Percentiles rank a stretch among this genome's conserved stretches.
Conservation (phyloP, 2,329 filamentous ascomycete species). For the Amylocarpus encephaloides region DNA sequence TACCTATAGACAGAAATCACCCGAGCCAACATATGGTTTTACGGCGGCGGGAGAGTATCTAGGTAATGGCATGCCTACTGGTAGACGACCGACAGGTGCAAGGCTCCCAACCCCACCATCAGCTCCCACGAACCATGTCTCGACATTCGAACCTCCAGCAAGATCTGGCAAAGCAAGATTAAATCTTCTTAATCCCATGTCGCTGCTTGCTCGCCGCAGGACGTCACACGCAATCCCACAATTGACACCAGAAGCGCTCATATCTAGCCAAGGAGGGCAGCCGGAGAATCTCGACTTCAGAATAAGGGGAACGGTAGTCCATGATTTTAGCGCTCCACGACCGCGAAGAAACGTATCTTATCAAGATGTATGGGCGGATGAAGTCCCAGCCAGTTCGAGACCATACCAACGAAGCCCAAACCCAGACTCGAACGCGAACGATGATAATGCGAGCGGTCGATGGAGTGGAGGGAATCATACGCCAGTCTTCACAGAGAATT, state of each 20-base stretch:
- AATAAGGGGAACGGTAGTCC: constrained; percentile 57
- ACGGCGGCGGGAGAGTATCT: constrained; percentile 16
- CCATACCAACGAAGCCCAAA: constrained; percentile 23
- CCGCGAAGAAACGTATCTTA: constrained; percentile 38
- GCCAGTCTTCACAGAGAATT: constrained; percentile 49
- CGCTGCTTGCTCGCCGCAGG: constrained; percentile 29
- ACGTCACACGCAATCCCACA: constrained; percentile 29
- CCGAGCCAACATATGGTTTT: constrained; percentile 15
- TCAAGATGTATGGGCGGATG: constrained; percentile 19
- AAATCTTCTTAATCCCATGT: constrained; percentile 36
- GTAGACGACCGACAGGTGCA: constrained; percentile 22
- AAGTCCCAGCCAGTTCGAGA: constrained; percentile 3
- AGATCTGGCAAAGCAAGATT: constrained; percentile 28
- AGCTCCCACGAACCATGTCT: constrained; percentile 9
- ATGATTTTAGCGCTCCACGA: constrained; percentile 59
- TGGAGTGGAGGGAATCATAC: constrained; percentile 39
- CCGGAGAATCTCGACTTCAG: constrained; percentile 51
- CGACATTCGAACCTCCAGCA: constrained; percentile 22
- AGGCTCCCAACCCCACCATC: constrained; percentile 25
- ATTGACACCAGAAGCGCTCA: constrained; percentile 23
- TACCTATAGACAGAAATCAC: constrained; percentile 10
- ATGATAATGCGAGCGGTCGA: constrained; percentile 19
- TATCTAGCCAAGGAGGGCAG: constrained; percentile 15
- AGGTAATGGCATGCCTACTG: constrained; percentile 15
- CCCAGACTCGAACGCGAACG: constrained; percentile 12